These are phyloP conservation scores for Articulospora tetracladia DNA, from an alignment of 495 filamentous ascomycete genomes.

Conservation along the genomic window DNA sequence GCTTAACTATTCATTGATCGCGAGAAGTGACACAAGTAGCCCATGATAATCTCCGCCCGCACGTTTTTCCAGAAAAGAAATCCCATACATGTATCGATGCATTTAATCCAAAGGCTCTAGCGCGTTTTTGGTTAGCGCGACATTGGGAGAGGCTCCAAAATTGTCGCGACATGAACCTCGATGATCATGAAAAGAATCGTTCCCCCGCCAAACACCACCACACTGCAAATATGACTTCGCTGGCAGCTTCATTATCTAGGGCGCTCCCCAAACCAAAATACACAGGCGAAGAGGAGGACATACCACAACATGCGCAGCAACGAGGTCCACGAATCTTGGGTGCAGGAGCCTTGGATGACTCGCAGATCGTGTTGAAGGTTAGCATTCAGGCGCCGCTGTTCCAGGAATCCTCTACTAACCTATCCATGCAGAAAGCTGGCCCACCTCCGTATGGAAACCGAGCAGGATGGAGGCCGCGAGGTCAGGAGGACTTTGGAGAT, in stretches of 20 bases:
- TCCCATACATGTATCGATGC: no score
- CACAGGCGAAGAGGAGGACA: slow-evolving; percentile 77
- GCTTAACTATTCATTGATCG: not conserved
- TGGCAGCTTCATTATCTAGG: slow-evolving; percentile 74
- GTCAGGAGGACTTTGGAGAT: slow-evolving; percentile 88
- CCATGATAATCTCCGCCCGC: no score
- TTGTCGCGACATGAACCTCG: slow-evolving; percentile 13
- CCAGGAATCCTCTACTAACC: slow-evolving; percentile 16
- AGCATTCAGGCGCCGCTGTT: slow-evolving; percentile 16
- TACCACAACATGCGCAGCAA: slow-evolving; percentile 67
- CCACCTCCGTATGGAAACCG: slow-evolving; percentile 86
- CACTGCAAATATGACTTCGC: slow-evolving; percentile 55
- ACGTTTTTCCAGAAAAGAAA: no score
- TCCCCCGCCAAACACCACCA: not conserved
- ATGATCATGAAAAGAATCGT: slow-evolving; percentile 14
- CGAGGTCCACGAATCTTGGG: slow-evolving; percentile 77
- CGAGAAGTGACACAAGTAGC: no score
- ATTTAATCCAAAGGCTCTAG: slow-evolving; percentile 11
- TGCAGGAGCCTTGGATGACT: slow-evolving; percentile 71
- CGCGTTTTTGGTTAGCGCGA: not conserved
- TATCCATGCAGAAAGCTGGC: slow-evolving; percentile 58
- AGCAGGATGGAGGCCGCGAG: slow-evolving; percentile 81
- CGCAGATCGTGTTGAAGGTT: slow-evolving; percentile 82
- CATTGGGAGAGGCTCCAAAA: not conserved
- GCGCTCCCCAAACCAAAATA: slow-evolving; percentile 89